Evolutionary conservation across 2,329 filamentous ascomycete species (phyloP), one percentile per base, ranked within the genome.

Genomic region (Verruconis gallopava): DNA sequence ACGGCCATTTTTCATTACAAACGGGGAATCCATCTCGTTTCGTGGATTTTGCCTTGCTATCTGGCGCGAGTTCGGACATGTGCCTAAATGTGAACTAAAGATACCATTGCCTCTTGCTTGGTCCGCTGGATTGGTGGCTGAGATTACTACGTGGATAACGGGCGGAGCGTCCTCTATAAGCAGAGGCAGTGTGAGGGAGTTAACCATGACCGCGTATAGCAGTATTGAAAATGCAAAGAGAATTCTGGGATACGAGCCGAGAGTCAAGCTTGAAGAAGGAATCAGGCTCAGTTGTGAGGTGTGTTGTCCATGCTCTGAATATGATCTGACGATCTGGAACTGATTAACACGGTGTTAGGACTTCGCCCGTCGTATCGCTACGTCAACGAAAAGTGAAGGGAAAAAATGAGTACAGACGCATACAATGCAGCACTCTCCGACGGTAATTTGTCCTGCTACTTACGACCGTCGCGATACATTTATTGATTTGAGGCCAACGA

Each of bases 1-100:
- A 45, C 79, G 95, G 59, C 79, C 79, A 39, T 89, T 96, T 66
- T 78, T 94, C 64, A 75, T 96, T 55, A 91, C 85, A 44, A 96
- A 96, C 60, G 84, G 86, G 61, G 69, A 77, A 51, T 89, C 89
- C 4, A 70, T 93, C 15, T 89, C 89, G 59, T 93, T 94, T 62
- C 93, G 91, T 77, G 85, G 93, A 61, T 82, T 93, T 56, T 76
- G 82, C 45, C 73, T 84, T 32, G 76, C 78, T 30, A 71, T 94
- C 37, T 96, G 85, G 85, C 69, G 66, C 5, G 55, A 66, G 21
- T 76, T 76, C 50, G 71, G 64, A 0, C 70, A 73, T 49, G 61
- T 68, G 19, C 73, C 73, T 4, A 51, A 52, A 1, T 71, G 62
- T 39, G 53, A 69, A 37, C 44, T 76, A 5, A 56, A 52, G 21